Percentiles rank a stretch among this genome's conserved stretches.
Conservation (phyloP, 176 grass and related monocot genomes). For the Echinochloa phyllopogon region DNA sequence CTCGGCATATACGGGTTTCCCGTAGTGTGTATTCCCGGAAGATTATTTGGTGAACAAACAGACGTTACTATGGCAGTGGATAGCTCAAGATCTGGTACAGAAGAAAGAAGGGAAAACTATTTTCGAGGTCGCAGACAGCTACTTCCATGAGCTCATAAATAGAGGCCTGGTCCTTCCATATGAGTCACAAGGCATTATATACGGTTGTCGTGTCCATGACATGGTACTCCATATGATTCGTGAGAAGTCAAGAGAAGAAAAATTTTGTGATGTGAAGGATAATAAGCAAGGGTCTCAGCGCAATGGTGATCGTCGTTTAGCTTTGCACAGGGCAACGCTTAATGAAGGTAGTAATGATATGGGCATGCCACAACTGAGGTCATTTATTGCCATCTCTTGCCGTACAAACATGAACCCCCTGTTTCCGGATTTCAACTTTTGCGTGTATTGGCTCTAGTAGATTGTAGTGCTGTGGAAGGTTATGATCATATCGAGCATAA, state of each 20-base stretch:
- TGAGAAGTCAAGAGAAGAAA: neutral
- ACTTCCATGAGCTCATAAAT: neutral
- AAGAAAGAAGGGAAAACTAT: neutral
- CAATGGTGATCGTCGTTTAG: neutral
- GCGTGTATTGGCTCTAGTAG: neutral
- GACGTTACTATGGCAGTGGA: neutral
- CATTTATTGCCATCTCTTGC: neutral
- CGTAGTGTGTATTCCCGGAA: neutral
- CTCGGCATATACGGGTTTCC: too few species aligned
- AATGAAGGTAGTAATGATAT: neutral
- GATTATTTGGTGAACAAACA: neutral
- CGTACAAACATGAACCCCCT: neutral
- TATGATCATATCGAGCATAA: neutral
- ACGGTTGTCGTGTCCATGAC: neutral
- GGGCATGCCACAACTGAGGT: neutral
- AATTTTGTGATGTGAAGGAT: neutral
- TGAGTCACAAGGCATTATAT: rapidly evolving
- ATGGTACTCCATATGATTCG: neutral
- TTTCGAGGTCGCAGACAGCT: neutral
- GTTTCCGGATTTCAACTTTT: neutral
- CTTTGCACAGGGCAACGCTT: neutral
- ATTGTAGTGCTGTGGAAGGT: neutral
- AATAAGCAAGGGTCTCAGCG: neutral
- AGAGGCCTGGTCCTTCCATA: neutral
- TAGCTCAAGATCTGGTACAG: neutral